Percentiles rank a stretch among this genome's conserved stretches.
phyloP scores from a whole-genome alignment of 2,329 filamentous ascomycete species.

The Furcasterigmium sp. region DNA sequence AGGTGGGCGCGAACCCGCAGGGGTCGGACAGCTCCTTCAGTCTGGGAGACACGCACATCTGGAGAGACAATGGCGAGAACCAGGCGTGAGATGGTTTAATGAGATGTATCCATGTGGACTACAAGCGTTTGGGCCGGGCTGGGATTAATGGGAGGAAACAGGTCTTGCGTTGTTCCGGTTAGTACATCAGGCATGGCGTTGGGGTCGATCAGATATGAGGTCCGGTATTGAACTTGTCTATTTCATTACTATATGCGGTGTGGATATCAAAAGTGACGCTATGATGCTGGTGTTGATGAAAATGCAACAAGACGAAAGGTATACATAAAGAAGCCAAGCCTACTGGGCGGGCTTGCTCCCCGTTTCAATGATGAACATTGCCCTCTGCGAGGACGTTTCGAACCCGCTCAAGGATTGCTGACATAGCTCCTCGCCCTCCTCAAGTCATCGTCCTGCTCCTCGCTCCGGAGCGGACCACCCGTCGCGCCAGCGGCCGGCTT shows the following conservation, averaged over 20 bases:
- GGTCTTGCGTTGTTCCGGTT: too few relatives aligned
- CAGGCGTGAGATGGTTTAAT: slow-evolving; percentile 1
- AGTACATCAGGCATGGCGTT: background rate
- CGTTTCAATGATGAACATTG: too few relatives aligned
- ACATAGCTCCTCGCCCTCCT: slow-evolving; percentile 39
- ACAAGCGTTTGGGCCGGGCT: too few relatives aligned
- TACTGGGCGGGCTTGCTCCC: too few relatives aligned
- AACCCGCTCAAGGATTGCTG: slow-evolving; percentile 33
- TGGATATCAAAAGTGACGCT: background rate
- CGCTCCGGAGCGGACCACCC: slow-evolving; percentile 21
- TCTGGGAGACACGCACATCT: slow-evolving; percentile 45
- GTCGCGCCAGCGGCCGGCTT: slow-evolving; percentile 15
- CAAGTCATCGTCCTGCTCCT: slow-evolving; percentile 31
- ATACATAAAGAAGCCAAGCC: too few relatives aligned
- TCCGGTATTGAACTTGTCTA: background rate
- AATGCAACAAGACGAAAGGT: too few relatives aligned
- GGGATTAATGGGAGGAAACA: too few relatives aligned
- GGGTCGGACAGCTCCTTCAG: slow-evolving; percentile 39
- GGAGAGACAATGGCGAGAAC: slow-evolving; percentile 27
- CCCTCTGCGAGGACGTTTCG: too few relatives aligned
- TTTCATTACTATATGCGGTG: too few relatives aligned
- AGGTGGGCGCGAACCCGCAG: slow-evolving; percentile 16
- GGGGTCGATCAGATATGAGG: background rate
- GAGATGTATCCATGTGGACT: too few relatives aligned
- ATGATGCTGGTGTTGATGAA: too few relatives aligned